Evolutionary conservation across 2,329 filamentous ascomycete genomes (phyloP), one percentile per base, ranked within the genome.

Genomic region (Sporothrix euskadiensis): DNA sequence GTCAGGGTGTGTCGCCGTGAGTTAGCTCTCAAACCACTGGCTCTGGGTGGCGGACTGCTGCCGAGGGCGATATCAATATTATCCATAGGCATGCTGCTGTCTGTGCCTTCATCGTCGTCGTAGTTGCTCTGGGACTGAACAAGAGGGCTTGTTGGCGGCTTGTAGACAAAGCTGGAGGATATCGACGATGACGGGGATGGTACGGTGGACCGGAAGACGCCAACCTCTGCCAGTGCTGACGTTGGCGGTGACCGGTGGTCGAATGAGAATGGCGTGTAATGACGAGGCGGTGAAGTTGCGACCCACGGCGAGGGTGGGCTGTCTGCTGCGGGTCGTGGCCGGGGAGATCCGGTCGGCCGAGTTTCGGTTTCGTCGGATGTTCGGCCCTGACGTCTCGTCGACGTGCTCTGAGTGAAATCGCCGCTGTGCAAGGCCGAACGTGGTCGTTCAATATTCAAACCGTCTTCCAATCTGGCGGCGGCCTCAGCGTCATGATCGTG

Each of bases 91-190:
- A 87, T 30, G 66, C n/a, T 52, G n/a, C 69, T 32, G 22, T 70
- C 71, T 12, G 44, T 26, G 44, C 47, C 70, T 7, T 71, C 66
- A 0, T 70, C 73, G 19, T 74, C 63, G 77, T 96, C 93, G 7
- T 93, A 91, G 77, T 94, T 96, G 82, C 91, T 97, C 78, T 94
- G 90, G 57, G 94, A 94, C 78, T 98, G 91, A 0, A 97, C 94
- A 12, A 99, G 85, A 16, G 96, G 96, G 78, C 94, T 98, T 1
- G 96, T 98, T 0, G 96, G 95, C 2, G 93, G 89, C 81, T 95
- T 92, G 75, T 97, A 92, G 44, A 92, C 87, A 80, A 97, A 98
- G 77, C 89, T 94, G 1, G 90, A 92, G 0, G 92, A 91, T 16
- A 92, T 85, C 0, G 93, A 92, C 8, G 91, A 94, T 3, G 90